phyloP scores from a whole-genome alignment of 148 eudicot species.

The Polygonum maritimum region DNA sequence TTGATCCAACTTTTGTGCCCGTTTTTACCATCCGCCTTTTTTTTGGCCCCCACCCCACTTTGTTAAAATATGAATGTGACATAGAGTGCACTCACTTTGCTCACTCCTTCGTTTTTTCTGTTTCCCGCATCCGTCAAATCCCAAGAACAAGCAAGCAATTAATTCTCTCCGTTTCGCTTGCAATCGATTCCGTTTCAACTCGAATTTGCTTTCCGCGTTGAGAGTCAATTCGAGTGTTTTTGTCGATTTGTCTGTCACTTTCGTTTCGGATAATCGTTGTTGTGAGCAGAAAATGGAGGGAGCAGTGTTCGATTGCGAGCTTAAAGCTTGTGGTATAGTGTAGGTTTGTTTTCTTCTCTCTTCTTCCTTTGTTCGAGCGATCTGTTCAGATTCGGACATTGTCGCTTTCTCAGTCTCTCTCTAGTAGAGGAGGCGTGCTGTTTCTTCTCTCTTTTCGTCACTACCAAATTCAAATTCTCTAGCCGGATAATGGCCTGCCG shows the following conservation, averaged over 20 bases:
- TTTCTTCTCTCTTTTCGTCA: not conserved
- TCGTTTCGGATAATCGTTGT: not conserved
- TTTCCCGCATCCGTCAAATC: not conserved
- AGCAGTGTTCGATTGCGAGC: conserved; percentile 32
- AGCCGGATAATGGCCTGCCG: conserved; percentile 40
- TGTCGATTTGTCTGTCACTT: not conserved
- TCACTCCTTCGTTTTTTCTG: not conserved
- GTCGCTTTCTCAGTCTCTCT: not conserved
- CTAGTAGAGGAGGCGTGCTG: not conserved
- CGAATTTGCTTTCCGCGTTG: not conserved
- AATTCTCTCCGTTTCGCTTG: not conserved
- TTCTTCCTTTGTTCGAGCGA: not conserved
- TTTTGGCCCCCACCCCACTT: not conserved
- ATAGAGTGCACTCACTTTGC: not conserved
- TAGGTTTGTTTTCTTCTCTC: conserved; percentile 16
- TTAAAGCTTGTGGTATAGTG: conserved; percentile 47
- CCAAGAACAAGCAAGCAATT: not conserved
- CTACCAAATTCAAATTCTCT: conserved; percentile 12
- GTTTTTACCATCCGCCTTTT: not conserved
- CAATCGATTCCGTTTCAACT: not conserved
- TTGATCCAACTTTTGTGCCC: conserved; percentile 3
- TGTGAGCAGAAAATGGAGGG: conserved; percentile 5
- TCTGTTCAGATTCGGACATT: not conserved
- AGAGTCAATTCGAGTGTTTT: not conserved
- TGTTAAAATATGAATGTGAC: conserved; percentile 6